A percentile compares a stretch with the other conserved stretches of the same genome.
Conservation (phyloP, 805 yeast species). For the Metschnikowia cerradonensis region DNA sequence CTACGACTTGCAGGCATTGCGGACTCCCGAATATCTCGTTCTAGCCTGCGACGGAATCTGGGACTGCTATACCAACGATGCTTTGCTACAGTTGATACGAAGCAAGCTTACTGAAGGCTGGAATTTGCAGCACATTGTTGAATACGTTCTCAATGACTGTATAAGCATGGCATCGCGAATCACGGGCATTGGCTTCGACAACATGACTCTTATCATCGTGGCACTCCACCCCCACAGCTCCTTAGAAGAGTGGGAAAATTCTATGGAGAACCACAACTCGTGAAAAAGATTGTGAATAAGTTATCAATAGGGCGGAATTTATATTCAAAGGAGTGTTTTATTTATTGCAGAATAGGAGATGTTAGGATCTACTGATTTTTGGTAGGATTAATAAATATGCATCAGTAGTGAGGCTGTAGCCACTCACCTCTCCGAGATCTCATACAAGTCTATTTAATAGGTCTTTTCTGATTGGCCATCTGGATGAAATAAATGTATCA, state of each 20-base stretch:
- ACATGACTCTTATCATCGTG: constrained; percentile 71
- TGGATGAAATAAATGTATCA: no score
- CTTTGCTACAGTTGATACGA: constrained; percentile 51
- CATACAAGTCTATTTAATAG: no score
- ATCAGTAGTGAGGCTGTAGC: neutral
- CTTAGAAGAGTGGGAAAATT: constrained; percentile 55
- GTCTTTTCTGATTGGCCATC: no score
- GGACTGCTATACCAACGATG: constrained; percentile 52
- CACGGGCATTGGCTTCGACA: constrained; percentile 80
- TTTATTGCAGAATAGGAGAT: neutral
- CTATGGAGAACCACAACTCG: constrained; percentile 36
- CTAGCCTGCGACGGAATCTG: constrained; percentile 46
- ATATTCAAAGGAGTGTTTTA: constrained; percentile 9
- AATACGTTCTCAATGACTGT: constrained; percentile 59
- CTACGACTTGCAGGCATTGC: constrained; percentile 31
- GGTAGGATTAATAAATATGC: neutral
- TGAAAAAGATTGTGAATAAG: neutral
- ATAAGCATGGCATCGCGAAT: constrained; percentile 65
- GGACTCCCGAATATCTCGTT: constrained; percentile 32
- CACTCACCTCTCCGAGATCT: no score
- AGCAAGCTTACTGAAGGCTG: constrained; percentile 55
- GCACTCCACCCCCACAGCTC: constrained; percentile 50
- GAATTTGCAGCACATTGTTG: constrained; percentile 55
- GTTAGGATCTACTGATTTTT: neutral
- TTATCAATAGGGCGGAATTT: neutral